Evolutionary conservation across 2,329 filamentous ascomycete genomes (phyloP).

Genomic region (Sarocladium brachiariae): DNA sequence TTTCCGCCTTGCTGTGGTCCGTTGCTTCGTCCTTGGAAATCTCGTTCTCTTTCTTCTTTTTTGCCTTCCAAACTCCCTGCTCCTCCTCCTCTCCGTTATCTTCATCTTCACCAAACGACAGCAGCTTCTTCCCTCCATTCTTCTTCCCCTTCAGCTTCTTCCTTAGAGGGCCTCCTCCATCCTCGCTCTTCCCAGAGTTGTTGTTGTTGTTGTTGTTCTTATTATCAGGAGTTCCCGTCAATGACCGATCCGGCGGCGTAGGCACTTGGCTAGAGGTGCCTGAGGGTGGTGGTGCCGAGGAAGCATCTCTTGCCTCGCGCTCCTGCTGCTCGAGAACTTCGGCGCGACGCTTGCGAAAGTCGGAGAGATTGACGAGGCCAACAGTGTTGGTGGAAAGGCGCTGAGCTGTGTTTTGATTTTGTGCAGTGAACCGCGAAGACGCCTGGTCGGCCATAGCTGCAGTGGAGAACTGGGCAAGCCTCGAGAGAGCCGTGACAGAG

Average conservation of each 20-base stretch:
- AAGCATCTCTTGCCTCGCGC: conserved; percentile 63
- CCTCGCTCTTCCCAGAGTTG: conserved; percentile 24
- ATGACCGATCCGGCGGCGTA: conserved; percentile 44
- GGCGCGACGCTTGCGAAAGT: conserved; percentile 92
- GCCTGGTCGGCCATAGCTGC: conserved; percentile 35
- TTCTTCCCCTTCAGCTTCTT: conserved; percentile 2
- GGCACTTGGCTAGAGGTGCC: conserved; percentile 23
- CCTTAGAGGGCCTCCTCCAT: conserved; percentile 22
- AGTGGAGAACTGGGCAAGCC: background rate
- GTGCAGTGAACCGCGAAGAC: conserved; percentile 55
- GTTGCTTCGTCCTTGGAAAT: conserved; percentile 18
- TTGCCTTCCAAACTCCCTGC: conserved; percentile 19
- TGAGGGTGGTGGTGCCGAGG: conserved; percentile 26
- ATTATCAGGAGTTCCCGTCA: conserved; percentile 42
- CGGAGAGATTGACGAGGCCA: conserved; percentile 82
- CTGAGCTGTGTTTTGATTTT: conserved; percentile 71
- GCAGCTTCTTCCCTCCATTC: conserved; percentile 10
- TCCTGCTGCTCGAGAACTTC: conserved; percentile 91
- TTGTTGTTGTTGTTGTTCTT: too few relatives aligned
- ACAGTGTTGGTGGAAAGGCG: conserved; percentile 80
- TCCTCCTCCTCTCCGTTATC: conserved; percentile 9
- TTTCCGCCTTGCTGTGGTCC: conserved; percentile 15
- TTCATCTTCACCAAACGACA: conserved; percentile 18
- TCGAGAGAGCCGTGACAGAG: background rate
- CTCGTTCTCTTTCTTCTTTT: conserved; percentile 35